Base-by-base conservation (phyloP, 2,329 filamentous ascomycete species). In the Emergomyces pasteurianus region DNA sequence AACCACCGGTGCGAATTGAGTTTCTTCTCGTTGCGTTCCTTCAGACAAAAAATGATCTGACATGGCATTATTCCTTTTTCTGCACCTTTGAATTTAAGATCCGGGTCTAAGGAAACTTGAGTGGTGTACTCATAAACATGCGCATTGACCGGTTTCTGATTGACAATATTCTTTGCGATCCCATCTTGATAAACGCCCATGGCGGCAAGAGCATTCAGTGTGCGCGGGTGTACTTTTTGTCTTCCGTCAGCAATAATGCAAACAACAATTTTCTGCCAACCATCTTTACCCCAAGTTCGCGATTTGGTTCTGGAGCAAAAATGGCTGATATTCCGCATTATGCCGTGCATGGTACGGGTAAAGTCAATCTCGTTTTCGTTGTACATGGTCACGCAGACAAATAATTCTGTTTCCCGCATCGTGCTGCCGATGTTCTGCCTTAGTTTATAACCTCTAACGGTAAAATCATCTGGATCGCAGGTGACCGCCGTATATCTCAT, bases 401-500 rank as follows among this genome's bases (percentile, higher is more conserved):
- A 94, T 8, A 99, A 79, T 75, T 99, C 94, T 0, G 92, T 97
- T 74, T 97, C 92, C 64, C 94, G 85, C 34, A 86, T 80, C 0
- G 89, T 95, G 61, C 79, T 83, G 53, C 91, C 91, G 63, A 96
- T 90, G 70, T 89, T 90, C 74, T 97, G 94, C 59, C 94, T 88
- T 69, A 99, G 78, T 71, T 95, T 94, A 79, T 96, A 99, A 1
- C 92, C 92, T 64, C 87, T 84, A 8, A 86, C 82, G 2, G 91
- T 88, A 69, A 95, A 97, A 72, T 97, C 91, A 73, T 96, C 92
- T 0, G 92, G 95, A 71, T 96, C 92, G 74, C 91, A 97, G 1
- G 94, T 99, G n/a, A 96, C 94, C 10, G 94, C 94, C 0, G 92
- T 96, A 73, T 99, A 99, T 59, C 94, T 87, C 92, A 97, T 97